These are phyloP conservation scores for Dothistroma pini DNA, from an alignment of 2,329 filamentous ascomycete species.

Conservation along the genomic window DNA sequence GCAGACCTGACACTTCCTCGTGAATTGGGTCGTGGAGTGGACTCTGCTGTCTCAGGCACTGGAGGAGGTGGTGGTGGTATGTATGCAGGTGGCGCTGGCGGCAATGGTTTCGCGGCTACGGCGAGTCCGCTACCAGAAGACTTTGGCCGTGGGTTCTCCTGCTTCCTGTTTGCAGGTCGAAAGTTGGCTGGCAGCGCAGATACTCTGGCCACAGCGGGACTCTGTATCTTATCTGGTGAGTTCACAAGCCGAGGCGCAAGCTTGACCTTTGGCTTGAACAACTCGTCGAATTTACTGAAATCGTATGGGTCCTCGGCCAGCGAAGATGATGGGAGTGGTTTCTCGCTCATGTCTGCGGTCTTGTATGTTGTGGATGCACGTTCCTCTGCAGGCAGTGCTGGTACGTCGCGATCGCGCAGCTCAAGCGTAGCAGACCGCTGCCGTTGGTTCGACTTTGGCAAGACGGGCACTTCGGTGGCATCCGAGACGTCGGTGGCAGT, in stretches of 20 bases:
- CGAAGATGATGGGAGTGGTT: slow-evolving; percentile 4
- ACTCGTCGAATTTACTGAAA: slow-evolving; percentile 43
- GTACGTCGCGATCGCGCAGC: slow-evolving; percentile 4
- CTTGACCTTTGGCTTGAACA: slow-evolving; percentile 74
- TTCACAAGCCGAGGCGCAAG: slow-evolving; percentile 76
- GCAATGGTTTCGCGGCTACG: neutral
- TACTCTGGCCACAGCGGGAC: slow-evolving; percentile 52
- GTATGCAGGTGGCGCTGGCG: slow-evolving; percentile 12
- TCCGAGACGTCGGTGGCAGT: slow-evolving; percentile 1
- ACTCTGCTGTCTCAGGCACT: slow-evolving; percentile 34
- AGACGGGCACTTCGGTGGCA: neutral
- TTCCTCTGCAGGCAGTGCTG: slow-evolving; percentile 4
- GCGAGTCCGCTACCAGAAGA: slow-evolving; percentile 29
- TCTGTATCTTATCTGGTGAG: slow-evolving; percentile 46
- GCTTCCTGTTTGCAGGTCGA: slow-evolving; percentile 28
- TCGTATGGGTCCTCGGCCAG: slow-evolving; percentile 45
- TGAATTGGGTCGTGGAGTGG: slow-evolving; percentile 33
- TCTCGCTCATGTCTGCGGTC: slow-evolving; percentile 9
- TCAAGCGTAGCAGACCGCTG: neutral
- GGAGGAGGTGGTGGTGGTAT: slow-evolving; percentile 25
- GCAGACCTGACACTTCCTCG: slow-evolving; percentile 42
- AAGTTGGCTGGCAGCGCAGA: slow-evolving; percentile 30
- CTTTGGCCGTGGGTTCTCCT: slow-evolving; percentile 34
- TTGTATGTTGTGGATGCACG: neutral
- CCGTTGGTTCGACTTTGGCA: neutral